These are phyloP conservation scores for Zoysia japonica DNA, from an alignment of 176 grass and related monocot species.

Conservation along the genomic window DNA sequence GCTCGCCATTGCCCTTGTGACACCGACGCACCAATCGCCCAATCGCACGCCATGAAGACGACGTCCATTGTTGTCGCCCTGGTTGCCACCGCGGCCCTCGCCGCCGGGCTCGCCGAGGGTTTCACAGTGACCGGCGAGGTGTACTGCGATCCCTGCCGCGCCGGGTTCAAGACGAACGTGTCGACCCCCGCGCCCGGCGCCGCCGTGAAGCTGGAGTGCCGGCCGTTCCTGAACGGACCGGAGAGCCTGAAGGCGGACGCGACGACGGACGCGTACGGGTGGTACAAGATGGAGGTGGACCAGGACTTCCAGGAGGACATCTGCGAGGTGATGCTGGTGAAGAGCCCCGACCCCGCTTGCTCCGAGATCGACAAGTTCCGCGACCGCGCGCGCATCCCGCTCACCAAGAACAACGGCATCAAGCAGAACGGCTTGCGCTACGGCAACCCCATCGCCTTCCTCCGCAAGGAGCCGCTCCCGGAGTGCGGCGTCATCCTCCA, in stretches of 20 bases:
- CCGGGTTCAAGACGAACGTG: conserved; percentile 67
- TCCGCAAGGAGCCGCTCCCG: conserved; percentile 55
- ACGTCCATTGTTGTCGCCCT: background rate
- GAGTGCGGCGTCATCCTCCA: conserved; percentile 47
- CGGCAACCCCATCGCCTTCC: conserved; percentile 63
- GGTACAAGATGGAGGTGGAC: conserved; percentile 53
- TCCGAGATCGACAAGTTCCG: conserved; percentile 45
- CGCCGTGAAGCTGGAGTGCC: conserved; percentile 67
- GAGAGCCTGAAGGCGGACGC: conserved; percentile 41
- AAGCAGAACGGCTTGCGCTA: conserved; percentile 43
- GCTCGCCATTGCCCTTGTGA: background rate
- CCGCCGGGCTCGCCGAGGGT: conserved; percentile 32
- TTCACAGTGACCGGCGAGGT: conserved; percentile 63
- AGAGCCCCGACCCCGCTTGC: conserved; percentile 54
- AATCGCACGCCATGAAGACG: background rate
- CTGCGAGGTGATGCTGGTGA: conserved; percentile 64
- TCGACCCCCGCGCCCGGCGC: conserved; percentile 46
- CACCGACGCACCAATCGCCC: background rate
- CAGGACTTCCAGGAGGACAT: conserved; percentile 65
- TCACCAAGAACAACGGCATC: conserved; percentile 61
- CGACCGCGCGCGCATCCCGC: conserved; percentile 50
- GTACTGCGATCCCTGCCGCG: conserved; percentile 84
- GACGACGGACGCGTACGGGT: conserved; percentile 52
- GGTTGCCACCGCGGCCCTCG: conserved; percentile 15
- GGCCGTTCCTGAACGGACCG: conserved; percentile 21